Evolutionary conservation across 169 alveolate genomes (phyloP).

Genomic region (Toxoplasma gondii): DNA sequence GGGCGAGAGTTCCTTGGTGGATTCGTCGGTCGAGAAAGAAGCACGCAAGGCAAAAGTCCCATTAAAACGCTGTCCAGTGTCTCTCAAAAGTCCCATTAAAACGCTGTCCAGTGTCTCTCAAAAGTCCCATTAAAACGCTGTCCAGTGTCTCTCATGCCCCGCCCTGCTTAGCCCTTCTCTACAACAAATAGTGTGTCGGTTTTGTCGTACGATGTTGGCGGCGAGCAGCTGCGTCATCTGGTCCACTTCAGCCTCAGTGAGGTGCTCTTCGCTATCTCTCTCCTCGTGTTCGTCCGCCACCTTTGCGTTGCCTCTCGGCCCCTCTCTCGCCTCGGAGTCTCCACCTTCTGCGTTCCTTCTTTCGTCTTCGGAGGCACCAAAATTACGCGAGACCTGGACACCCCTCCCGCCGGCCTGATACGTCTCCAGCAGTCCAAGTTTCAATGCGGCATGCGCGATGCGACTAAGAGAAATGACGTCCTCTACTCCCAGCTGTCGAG

Average conservation of each 20-base stretch:
- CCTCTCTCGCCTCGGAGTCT: not conserved
- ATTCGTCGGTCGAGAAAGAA: not conserved
- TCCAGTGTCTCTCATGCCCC: not conserved
- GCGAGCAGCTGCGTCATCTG: not conserved
- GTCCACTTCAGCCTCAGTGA: not conserved
- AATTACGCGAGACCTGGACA: not conserved
- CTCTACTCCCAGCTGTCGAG: not conserved
- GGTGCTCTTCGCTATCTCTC: constrained; percentile 1
- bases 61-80: no score
- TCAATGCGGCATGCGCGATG: constrained; percentile 13
- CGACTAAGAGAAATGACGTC: not conserved
- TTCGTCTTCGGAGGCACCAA: not conserved
- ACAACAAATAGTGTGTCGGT: not conserved
- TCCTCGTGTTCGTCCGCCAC: not conserved
- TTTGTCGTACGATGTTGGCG: not conserved
- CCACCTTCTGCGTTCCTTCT: not conserved
- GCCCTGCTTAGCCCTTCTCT: not conserved
- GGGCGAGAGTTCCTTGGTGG: no score
- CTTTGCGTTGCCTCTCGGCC: not conserved
- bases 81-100: no score
- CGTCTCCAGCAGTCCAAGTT: not conserved
- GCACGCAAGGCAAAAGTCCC: not conserved
- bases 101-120: no score
- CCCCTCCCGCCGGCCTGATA: not conserved
- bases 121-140: no score